Evolutionary conservation across 2,329 filamentous ascomycete species (phyloP).

Genomic region (Exophiala bonariae): DNA sequence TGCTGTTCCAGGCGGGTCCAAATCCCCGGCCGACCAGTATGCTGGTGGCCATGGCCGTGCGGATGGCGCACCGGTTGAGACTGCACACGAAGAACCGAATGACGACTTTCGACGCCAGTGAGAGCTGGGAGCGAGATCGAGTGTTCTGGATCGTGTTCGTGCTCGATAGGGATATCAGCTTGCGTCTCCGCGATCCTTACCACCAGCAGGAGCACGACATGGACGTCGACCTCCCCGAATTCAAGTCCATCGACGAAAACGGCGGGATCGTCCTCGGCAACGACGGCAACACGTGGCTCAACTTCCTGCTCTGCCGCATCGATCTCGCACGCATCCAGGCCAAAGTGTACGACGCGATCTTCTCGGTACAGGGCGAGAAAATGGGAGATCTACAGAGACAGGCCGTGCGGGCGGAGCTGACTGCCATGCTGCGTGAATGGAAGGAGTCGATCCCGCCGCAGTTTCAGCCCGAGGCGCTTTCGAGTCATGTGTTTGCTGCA

Average conservation of each 20-base stretch:
- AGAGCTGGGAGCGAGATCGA: slow-evolving; percentile 27
- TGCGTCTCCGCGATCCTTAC: slow-evolving; percentile 42
- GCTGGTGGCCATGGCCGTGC: slow-evolving; percentile 27
- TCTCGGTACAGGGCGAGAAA: slow-evolving; percentile 1
- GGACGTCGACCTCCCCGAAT: slow-evolving; percentile 10
- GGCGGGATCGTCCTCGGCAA: neutral
- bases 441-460: slow-evolving; percentile 4
- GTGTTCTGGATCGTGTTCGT: slow-evolving; percentile 34
- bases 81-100: neutral
- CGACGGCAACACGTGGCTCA: slow-evolving; percentile 4
- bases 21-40: slow-evolving; percentile 28
- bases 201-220: slow-evolving; percentile 35
- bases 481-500: neutral
- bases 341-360: slow-evolving; percentile 1
- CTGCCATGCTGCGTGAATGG: neutral
- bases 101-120: neutral
- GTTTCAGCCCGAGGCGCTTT: slow-evolving; percentile 1
- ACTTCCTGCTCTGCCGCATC: slow-evolving; percentile 1
- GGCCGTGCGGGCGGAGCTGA: slow-evolving; percentile 1
- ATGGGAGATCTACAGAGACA: neutral
- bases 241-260: slow-evolving; percentile 1
- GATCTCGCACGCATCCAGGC: slow-evolving; percentile 8
- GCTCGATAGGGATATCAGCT: slow-evolving; percentile 42
- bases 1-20: slow-evolving; percentile 27
- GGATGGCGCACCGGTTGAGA: slow-evolving; percentile 1